Conservation (phyloP, 352 stramenopile genomes). For the Lagenidium giganteum region DNA sequence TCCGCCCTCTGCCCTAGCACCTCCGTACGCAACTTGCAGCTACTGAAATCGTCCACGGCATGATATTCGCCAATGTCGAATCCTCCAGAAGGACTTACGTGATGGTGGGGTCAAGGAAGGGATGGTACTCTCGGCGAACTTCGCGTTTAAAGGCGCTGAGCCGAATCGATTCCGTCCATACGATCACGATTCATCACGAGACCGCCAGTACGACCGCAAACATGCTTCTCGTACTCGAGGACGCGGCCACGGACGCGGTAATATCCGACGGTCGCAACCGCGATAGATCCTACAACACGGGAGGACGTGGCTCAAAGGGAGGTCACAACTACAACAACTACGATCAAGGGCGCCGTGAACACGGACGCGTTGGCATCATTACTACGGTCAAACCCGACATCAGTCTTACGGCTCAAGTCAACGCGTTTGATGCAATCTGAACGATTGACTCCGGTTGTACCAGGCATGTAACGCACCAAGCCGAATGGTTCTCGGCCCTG, state of each 20-base stretch:
- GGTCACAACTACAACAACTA: too few relatives aligned
- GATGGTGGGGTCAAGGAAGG: background rate
- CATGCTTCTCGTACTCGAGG: too few relatives aligned
- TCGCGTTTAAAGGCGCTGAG: too few relatives aligned
- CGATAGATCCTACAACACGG: too few relatives aligned
- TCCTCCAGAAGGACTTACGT: constrained; percentile 1
- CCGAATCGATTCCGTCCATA: too few relatives aligned
- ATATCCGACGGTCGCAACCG: too few relatives aligned
- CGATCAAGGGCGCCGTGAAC: too few relatives aligned
- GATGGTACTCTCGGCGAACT: background rate
- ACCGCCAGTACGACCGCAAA: too few relatives aligned
- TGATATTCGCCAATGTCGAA: background rate
- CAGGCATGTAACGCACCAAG: constrained; percentile 1
- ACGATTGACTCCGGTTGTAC: constrained; percentile 13
- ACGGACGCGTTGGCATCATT: too few relatives aligned
- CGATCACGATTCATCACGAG: too few relatives aligned
- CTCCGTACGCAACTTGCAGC: background rate
- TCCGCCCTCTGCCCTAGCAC: background rate
- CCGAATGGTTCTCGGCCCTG: constrained; percentile 1
- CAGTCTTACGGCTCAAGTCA: background rate
- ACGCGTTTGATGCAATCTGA: constrained; percentile 1
- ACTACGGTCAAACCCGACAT: background rate
- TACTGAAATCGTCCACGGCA: background rate
- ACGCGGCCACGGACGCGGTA: too few relatives aligned
- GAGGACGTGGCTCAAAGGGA: too few relatives aligned